Evolutionary conservation across 108 stramenopile species (phyloP).

Genomic region (Cyclotella kingstonii): DNA sequence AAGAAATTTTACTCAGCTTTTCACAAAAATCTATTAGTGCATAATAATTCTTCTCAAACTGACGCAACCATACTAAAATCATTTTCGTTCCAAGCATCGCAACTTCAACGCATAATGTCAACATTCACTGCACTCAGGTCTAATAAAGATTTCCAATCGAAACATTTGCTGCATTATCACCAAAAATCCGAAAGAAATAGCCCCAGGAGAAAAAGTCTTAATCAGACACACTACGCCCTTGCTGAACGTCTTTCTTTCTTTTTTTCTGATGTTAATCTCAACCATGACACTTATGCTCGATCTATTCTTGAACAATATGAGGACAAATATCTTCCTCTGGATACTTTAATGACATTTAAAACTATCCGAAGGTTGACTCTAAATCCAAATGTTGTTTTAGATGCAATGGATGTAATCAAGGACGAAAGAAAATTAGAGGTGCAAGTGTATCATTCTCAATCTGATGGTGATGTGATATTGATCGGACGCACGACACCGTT

Average conservation of each 20-base stretch:
- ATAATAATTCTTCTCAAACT: no score
- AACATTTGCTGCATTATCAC: no score
- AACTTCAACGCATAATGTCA: no score
- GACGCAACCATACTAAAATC: no score
- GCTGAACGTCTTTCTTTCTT: conserved; percentile 26
- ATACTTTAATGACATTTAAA: conserved; percentile 20
- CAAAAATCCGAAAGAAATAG: no score
- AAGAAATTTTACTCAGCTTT: no score
- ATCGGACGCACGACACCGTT: conserved; percentile 21
- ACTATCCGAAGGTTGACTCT: conserved; percentile 13
- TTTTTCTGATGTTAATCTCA: conserved; percentile 38
- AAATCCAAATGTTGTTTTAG: conserved; percentile 3
- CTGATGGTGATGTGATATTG: neutral
- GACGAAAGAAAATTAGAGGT: neutral
- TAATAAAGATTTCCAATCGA: no score
- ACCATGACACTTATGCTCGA: conserved; percentile 32
- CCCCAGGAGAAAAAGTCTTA: neutral
- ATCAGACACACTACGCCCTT: neutral
- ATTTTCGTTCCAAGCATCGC: no score
- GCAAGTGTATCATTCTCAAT: neutral
- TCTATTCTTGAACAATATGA: conserved; percentile 14
- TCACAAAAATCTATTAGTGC: no score
- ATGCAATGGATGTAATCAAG: conserved; percentile 10
- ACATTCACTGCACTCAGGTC: no score
- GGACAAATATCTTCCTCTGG: conserved; percentile 25